Base-by-base conservation (phyloP, 2,329 filamentous ascomycete genomes). In the Paecilomyces variotii region DNA sequence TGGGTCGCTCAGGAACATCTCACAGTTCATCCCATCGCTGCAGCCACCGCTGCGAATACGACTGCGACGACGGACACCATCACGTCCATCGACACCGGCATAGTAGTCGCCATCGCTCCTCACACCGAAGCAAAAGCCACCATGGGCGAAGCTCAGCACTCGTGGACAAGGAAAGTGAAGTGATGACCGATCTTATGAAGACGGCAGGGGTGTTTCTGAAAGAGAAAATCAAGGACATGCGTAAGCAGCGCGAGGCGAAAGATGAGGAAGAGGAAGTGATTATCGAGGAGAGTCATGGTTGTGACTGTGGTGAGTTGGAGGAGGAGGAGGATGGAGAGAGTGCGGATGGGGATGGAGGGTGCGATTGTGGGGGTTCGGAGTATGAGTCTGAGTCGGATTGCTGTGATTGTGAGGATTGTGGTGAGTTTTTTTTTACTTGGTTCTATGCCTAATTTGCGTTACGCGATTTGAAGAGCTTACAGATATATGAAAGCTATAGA, bases 171-270 rank as follows among this genome's bases (percentile, higher is more conserved):
- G 50, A 52, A 52, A 52, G 14, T 24, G 50, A 52, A 14, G 50
- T 7, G 11, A 26, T 52, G 25, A 14, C 50, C 3, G 50, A 52
- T 24, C 50, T 52, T 1, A 52, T 52, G 50, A 26, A 52, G 25
- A 52, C 25, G 4, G 50, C 50, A 2, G 50, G 50, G 3, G 28
- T 27, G 19, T 55, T 35, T 24, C 28, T 55, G 26, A 34, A 39
- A 11, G 53, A 39, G 53, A 32, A 25, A 12, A 55, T 55, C 24
- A 55, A 26, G 30, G 35, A 39, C 7, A 55, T 39, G 34, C 39
- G 51, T 19, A 34, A 53, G 28, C 24, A 35, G 12, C 24, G 39
- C 27, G 56, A 51, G 14, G 59, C 59, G 25, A 32, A 57, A n/a
- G 50, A 56, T 2, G 28, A 28, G 56, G 39, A 30, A 56, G 50